A percentile compares a stretch with the other conserved stretches of the same genome.
Evolutionary conservation across 2,329 filamentous ascomycete genomes (phyloP).

Genomic region (Apiospora aurea): DNA sequence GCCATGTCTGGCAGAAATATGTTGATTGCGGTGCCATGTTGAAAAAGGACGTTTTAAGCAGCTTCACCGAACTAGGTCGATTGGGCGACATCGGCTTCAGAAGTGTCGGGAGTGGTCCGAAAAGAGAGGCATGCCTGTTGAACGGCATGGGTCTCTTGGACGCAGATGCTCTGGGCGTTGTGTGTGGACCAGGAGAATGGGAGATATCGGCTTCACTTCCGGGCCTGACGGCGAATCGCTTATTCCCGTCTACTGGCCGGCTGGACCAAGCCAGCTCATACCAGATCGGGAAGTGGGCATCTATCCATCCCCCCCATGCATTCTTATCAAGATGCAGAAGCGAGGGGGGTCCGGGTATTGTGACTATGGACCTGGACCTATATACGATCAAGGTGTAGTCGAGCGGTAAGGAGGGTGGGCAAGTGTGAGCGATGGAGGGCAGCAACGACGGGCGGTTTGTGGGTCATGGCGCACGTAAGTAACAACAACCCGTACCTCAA

Average conservation of each 20-base stretch:
- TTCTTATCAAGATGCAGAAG: neutral
- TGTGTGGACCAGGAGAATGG: neutral
- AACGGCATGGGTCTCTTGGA: neutral
- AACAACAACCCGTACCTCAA: neutral
- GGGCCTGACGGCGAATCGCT: neutral
- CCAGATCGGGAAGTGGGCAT: neutral
- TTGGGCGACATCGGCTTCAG: slow-evolving; percentile 5
- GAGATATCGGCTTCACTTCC: slow-evolving; percentile 13
- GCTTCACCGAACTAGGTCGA: neutral
- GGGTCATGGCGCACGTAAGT: neutral
- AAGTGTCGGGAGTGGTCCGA: slow-evolving; percentile 6
- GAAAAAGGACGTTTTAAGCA: neutral
- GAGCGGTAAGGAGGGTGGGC: neutral
- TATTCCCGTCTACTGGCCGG: slow-evolving; percentile 4
- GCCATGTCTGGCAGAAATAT: neutral
- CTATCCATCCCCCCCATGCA: neutral
- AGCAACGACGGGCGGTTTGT: neutral
- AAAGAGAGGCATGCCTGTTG: neutral
- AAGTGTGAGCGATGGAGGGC: slow-evolving; percentile 9
- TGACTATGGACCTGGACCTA: neutral
- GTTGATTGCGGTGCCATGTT: slow-evolving; percentile 3
- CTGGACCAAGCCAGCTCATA: neutral
- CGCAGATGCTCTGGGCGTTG: neutral
- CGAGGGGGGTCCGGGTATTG: neutral
- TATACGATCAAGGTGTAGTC: neutral